Conservation (phyloP, 2,329 filamentous ascomycete species). For the Juglanconis oblonga region DNA sequence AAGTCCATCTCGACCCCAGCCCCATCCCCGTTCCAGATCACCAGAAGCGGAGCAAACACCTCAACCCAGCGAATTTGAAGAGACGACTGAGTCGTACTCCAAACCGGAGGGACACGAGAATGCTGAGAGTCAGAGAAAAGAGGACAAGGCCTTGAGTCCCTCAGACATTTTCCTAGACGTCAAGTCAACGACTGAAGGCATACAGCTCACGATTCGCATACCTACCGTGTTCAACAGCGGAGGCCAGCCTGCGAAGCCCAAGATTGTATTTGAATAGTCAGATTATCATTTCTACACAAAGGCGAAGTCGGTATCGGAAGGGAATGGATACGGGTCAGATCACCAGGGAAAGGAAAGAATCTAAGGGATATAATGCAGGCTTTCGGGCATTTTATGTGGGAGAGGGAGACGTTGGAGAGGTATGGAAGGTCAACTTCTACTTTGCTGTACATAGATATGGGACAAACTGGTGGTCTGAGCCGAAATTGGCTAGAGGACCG, state of each 20-base stretch:
- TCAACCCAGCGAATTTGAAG: constrained; percentile 22
- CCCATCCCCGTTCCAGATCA: neutral
- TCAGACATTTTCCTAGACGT: constrained; percentile 57
- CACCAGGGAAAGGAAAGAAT: neutral
- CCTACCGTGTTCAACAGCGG: constrained; percentile 49
- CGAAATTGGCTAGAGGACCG: neutral
- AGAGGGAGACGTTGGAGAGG: neutral
- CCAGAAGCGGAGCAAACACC: constrained; percentile 18
- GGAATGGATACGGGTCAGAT: neutral
- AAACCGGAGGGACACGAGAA: constrained; percentile 32
- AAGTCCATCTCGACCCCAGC: constrained; percentile 16
- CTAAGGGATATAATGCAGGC: neutral
- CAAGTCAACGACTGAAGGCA: constrained; percentile 55
- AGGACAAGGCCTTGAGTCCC: constrained; percentile 34
- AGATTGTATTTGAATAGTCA: constrained; percentile 29
- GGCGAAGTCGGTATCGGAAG: neutral
- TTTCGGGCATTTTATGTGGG: neutral
- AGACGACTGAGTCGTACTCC: constrained; percentile 25
- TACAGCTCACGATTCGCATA: constrained; percentile 56
- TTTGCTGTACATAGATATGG: neutral
- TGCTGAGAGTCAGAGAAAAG: constrained; percentile 34
- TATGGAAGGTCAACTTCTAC: neutral
- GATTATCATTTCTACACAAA: neutral
- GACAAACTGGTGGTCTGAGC: neutral
- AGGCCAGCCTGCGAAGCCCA: constrained; percentile 26